Conservation (phyloP, 2,329 filamentous ascomycete genomes). For the Penicillium nordicum region DNA sequence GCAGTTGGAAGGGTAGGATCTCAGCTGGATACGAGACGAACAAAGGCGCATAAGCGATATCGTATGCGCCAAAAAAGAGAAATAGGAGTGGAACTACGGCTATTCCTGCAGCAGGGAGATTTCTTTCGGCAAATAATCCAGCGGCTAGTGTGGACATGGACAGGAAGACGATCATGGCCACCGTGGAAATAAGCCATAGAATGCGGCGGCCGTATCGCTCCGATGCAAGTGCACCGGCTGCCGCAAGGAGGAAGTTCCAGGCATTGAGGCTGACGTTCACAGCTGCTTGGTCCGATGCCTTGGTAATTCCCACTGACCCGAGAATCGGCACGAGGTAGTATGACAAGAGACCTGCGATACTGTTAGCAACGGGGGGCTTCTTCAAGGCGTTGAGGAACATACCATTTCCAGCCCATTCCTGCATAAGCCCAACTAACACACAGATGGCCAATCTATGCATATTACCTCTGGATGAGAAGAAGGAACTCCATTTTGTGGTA, state of each 20-base stretch:
- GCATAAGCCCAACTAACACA: slow-evolving; percentile 20
- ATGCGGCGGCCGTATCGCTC: slow-evolving; percentile 23
- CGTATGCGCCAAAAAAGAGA: slow-evolving; percentile 30
- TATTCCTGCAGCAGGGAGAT: slow-evolving; percentile 23
- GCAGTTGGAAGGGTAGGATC: slow-evolving; percentile 37
- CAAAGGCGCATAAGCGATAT: slow-evolving; percentile 30
- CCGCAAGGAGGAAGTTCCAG: slow-evolving; percentile 25
- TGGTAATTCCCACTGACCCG: slow-evolving; percentile 29
- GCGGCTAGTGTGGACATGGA: slow-evolving; percentile 22
- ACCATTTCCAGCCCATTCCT: slow-evolving; percentile 24
- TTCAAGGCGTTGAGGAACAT: neutral
- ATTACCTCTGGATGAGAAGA: slow-evolving; percentile 17
- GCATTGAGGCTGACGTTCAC: slow-evolving; percentile 25
- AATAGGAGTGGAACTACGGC: slow-evolving; percentile 38
- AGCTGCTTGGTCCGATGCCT: slow-evolving; percentile 25
- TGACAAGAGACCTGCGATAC: slow-evolving; percentile 22
- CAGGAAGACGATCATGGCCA: slow-evolving; percentile 22
- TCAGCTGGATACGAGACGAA: slow-evolving; percentile 30
- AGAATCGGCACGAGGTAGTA: slow-evolving; percentile 41
- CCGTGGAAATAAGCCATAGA: slow-evolving; percentile 21
- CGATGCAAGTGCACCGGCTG: slow-evolving; percentile 18
- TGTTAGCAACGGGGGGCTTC: neutral
- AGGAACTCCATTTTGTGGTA: slow-evolving; percentile 14
- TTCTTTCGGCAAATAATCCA: slow-evolving; percentile 21
- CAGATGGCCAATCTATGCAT: slow-evolving; percentile 17